Percentiles rank a stretch among this genome's conserved stretches.
Evolutionary conservation across 2,329 filamentous ascomycete species (phyloP).

Genomic region (Ophiocordyceps robertsii): DNA sequence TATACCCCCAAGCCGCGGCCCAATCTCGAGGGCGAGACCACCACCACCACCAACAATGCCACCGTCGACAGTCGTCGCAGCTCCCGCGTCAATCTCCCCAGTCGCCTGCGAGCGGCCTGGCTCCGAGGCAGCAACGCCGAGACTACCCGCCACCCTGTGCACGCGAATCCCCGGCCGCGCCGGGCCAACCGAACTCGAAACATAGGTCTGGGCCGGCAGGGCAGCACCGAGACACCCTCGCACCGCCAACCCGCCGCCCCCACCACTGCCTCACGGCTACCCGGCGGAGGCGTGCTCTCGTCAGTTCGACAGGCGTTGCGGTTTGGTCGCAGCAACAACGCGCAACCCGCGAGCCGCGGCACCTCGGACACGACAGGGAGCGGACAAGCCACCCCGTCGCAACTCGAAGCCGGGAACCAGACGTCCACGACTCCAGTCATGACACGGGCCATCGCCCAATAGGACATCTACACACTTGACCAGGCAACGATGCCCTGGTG

Average conservation of each 20-base stretch:
- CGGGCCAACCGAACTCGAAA: neutral
- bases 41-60: conserved; percentile 5
- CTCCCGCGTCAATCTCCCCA: conserved; percentile 34
- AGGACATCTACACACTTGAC: too few relatives aligned
- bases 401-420: neutral
- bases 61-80: conserved; percentile 23
- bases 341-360: conserved; percentile 5
- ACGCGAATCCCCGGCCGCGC: conserved; percentile 1
- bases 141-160: neutral
- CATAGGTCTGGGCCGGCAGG: conserved; percentile 2
- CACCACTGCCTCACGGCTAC: neutral
- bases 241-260: conserved; percentile 1
- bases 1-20: conserved; percentile 84
- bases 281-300: conserved; percentile 12
- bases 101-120: conserved; percentile 25
- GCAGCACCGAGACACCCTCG: conserved; percentile 1
- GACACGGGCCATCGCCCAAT: neutral
- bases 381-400: neutral
- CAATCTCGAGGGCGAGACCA: conserved; percentile 16
- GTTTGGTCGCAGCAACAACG: conserved; percentile 15
- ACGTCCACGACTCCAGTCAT: neutral
- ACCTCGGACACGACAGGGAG: conserved; percentile 6
- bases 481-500: too few relatives aligned
- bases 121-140: conserved; percentile 11
- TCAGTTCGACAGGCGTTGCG: conserved; percentile 19